Conservation (phyloP, 805 yeast species). For the Lachancea thermotolerans region DNA sequence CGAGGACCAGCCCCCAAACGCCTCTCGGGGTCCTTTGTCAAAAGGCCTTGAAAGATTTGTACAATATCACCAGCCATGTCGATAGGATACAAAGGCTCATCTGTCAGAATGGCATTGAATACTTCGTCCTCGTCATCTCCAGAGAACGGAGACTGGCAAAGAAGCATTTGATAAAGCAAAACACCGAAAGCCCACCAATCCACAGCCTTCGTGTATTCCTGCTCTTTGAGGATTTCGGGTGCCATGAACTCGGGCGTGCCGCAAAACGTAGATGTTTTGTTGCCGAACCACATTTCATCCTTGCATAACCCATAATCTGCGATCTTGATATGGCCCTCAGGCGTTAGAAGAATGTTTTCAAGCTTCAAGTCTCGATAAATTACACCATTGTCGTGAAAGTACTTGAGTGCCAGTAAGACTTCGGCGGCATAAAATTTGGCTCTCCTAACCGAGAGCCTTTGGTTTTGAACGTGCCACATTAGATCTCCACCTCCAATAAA, state of each 20-base stretch:
- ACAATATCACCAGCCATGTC: slow-evolving; percentile 97
- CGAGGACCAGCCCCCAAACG: slow-evolving; percentile 83
- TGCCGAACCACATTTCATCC: slow-evolving; percentile 81
- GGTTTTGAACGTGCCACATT: slow-evolving; percentile 98
- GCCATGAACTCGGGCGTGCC: slow-evolving; percentile 99
- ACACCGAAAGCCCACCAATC: slow-evolving; percentile 99
- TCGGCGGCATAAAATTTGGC: slow-evolving; percentile 98
- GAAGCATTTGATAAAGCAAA: slow-evolving; percentile 87
- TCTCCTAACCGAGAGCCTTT: slow-evolving; percentile 77
- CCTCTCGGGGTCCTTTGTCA: slow-evolving; percentile 78
- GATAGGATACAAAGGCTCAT: slow-evolving; percentile 94
- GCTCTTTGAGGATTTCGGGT: slow-evolving; percentile 92
- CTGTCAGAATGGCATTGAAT: slow-evolving; percentile 91
- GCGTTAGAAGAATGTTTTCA: slow-evolving; percentile 84
- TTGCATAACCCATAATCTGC: slow-evolving; percentile 98
- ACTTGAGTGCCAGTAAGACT: slow-evolving; percentile 82
- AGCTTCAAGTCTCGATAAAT: slow-evolving; percentile 93
- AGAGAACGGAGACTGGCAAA: slow-evolving; percentile 94
- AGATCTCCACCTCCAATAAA: slow-evolving; percentile 96
- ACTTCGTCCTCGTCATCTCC: slow-evolving; percentile 98
- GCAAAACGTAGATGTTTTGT: slow-evolving; percentile 89
- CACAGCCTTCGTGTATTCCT: slow-evolving; percentile 86
- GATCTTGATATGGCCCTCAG: slow-evolving; percentile 89
- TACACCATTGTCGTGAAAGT: slow-evolving; percentile 92
- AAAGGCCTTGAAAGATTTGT: slow-evolving; percentile 80